A percentile compares a stretch with the other conserved stretches of the same genome.
phyloP scores from a whole-genome alignment of 768 basidiomycete genomes.

The Rhizopogon rudus region DNA sequence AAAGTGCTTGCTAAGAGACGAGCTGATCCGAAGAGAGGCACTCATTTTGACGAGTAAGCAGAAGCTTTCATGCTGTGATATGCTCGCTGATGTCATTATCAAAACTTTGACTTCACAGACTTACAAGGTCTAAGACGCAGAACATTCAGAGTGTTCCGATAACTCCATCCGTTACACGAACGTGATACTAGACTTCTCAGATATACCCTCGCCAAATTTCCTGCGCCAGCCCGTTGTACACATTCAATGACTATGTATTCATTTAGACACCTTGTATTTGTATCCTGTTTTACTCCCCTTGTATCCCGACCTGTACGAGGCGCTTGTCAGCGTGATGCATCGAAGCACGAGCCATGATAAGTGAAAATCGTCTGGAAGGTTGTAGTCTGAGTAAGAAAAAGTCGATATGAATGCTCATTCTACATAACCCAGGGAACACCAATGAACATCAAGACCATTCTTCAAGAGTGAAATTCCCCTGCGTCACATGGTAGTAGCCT shows the following conservation, averaged over 20 bases:
- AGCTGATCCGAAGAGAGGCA: slow-evolving; percentile 84
- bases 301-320: too few relatives aligned
- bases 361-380: too few relatives aligned
- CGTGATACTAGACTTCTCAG: slow-evolving; percentile 6
- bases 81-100: not conserved
- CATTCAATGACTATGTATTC: not conserved
- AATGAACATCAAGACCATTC: too few relatives aligned
- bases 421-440: too few relatives aligned
- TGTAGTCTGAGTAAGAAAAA: too few relatives aligned
- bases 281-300: too few relatives aligned
- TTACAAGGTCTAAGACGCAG: slow-evolving; percentile 7
- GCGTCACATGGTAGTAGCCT: too few relatives aligned
- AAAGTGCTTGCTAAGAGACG: slow-evolving; percentile 83
- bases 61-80: not conserved
- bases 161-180: slow-evolving; percentile 8
- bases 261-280: not conserved
- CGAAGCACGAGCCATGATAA: too few relatives aligned
- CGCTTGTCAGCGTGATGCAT: too few relatives aligned
- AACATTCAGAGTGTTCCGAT: slow-evolving; percentile 10
- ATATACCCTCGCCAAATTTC: not conserved
- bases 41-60: slow-evolving; percentile 67
- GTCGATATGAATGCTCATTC: too few relatives aligned
- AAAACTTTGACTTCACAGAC: slow-evolving; percentile 6
- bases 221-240: not conserved
- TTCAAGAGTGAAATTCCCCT: too few relatives aligned